Base-by-base conservation (phyloP, 2,329 filamentous ascomycete genomes). In the Amphichorda felina region DNA sequence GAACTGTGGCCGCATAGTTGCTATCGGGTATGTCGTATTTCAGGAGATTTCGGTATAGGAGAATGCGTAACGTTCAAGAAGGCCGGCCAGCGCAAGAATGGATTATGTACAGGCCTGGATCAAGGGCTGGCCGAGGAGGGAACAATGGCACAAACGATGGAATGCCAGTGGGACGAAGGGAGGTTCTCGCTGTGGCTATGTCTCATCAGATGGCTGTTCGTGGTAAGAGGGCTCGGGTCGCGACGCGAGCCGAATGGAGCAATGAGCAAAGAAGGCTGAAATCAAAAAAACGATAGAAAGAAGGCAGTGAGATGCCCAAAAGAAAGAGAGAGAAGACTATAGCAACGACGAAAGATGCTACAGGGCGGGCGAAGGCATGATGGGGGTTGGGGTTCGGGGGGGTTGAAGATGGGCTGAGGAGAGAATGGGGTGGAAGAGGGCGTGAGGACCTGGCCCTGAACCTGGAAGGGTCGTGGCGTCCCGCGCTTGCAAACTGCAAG, bases 1-100 rank as follows among this genome's bases (percentile, higher is more conserved):
- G 3, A 35, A n/a, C 9, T 26, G 33, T 9, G 18, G 22, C n/a
- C 33, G 33, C 33, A 35, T 35, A 9, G 7, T 22, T 34, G 33
- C 14, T 26, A 3, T 19, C 31, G 21, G 18, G 18, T 22, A 28
- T 33, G 9, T 24, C 11, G 31, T 18, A 27, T 27, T 17, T 35
- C 22, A 17, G 4, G 25, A 29, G 27, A 29, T 29, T 6, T 24
- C 21, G 21, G 21, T 24, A 10, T 24, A 10, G 21, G 21, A 24
- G 21, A 10, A 6, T 24, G 21, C 6, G 21, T 6, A 24, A 24
- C 6, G 21, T 6, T 24, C 21, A 24, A 24, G 21, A 24, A 24
- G 21, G 6, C 21, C 6, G 6, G 6, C 21, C 6, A 24, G 21
- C 6, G 21, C 6, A 24, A 24, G 21, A 10, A 24, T 24, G 21